Evolutionary conservation across 768 basidiomycete species (phyloP).

Genomic region (Phylloporus sp.): DNA sequence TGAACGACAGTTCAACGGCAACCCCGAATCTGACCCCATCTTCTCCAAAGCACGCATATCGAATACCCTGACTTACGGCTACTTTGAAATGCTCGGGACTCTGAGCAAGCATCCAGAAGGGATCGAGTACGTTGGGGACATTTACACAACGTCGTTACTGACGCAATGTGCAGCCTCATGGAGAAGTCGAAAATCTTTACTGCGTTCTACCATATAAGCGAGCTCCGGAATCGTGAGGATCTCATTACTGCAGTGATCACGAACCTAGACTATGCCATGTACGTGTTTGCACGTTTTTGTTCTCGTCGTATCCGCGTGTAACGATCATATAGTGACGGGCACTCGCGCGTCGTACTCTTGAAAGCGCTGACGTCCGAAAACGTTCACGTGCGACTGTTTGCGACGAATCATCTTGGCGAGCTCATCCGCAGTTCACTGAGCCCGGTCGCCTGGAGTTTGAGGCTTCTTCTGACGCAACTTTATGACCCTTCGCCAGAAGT

Average conservation of each 20-base stretch:
- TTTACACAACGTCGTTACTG: background rate
- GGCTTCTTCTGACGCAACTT: conserved; percentile 88
- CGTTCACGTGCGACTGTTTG: conserved; percentile 82
- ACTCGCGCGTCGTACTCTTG: conserved; percentile 86
- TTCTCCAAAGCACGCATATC: conserved; percentile 82
- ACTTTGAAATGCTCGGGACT: conserved; percentile 92
- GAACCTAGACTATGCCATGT: conserved; percentile 89
- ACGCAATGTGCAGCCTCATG: conserved; percentile 52
- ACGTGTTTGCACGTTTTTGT: conserved; percentile 25
- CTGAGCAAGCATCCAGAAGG: conserved; percentile 88
- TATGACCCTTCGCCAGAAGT: conserved; percentile 92
- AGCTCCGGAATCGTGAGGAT: conserved; percentile 86
- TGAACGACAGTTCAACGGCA: conserved; percentile 56
- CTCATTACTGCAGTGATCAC: conserved; percentile 88
- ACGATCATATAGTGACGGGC: conserved; percentile 69
- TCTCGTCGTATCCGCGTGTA: background rate
- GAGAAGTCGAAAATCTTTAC: conserved; percentile 93
- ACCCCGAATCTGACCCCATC: conserved; percentile 68
- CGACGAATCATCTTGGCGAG: conserved; percentile 81
- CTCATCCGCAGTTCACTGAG: conserved; percentile 61
- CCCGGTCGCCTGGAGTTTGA: conserved; percentile 83
- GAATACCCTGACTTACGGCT: conserved; percentile 83
- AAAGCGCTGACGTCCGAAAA: conserved; percentile 94
- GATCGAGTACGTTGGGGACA: conserved; percentile 58
- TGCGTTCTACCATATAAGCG: conserved; percentile 91